Evolutionary conservation across 1,284 basidiomycete species (phyloP).

Genomic region (Cutaneotrichosporon cavernicola): DNA sequence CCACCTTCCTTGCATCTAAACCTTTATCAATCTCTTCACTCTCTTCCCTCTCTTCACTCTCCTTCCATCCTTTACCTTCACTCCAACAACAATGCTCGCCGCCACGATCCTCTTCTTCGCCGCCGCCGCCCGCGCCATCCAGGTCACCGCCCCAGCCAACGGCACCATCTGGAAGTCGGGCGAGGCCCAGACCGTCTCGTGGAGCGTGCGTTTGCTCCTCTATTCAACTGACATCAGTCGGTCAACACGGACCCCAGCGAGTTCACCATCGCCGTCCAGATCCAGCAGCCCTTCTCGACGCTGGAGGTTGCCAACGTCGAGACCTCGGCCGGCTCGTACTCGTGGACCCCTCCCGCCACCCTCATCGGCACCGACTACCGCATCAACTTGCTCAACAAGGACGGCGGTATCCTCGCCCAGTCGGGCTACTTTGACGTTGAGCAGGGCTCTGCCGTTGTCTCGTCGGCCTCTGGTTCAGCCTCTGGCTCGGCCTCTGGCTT

Average conservation of each 20-base stretch:
- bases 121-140: slow-evolving; percentile 32
- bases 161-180: slow-evolving; percentile 32
- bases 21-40: not conserved
- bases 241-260: slow-evolving; percentile 42
- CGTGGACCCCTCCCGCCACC: slow-evolving; percentile 37
- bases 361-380: slow-evolving; percentile 23
- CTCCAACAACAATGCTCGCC: slow-evolving; percentile 26
- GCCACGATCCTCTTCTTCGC: slow-evolving; percentile 28
- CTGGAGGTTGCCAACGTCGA: slow-evolving; percentile 48
- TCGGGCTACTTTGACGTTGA: slow-evolving; percentile 40
- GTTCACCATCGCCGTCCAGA: slow-evolving; percentile 40
- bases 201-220: slow-evolving; percentile 34
- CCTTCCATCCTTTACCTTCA: not conserved
- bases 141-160: slow-evolving; percentile 42
- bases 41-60: not conserved
- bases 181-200: slow-evolving; percentile 37
- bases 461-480: slow-evolving; percentile 20
- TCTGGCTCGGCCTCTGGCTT: slow-evolving; percentile 12
- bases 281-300: slow-evolving; percentile 29
- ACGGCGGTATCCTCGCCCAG: slow-evolving; percentile 45
- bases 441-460: slow-evolving; percentile 22
- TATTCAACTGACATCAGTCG: slow-evolving; percentile 19
- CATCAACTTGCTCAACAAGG: slow-evolving; percentile 33
- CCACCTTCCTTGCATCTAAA: not conserved
- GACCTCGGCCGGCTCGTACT: slow-evolving; percentile 37